Conservation (phyloP, 2,329 filamentous ascomycete genomes). For the Fusarium fujikuroi region DNA sequence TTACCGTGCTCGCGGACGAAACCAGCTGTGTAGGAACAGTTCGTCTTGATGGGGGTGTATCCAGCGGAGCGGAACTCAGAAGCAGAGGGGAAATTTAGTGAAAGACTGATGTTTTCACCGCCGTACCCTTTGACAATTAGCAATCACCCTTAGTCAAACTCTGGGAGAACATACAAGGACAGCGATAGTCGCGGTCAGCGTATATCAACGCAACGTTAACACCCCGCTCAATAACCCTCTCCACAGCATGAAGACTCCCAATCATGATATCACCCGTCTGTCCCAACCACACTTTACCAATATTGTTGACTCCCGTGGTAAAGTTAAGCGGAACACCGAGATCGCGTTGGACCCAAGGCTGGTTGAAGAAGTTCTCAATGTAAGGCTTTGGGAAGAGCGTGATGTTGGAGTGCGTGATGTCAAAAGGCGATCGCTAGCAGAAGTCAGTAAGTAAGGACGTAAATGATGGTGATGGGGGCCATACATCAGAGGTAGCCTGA, state of each 20-base stretch:
- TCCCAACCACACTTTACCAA: conserved; percentile 63
- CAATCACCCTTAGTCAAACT: no score
- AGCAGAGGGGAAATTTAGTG: conserved; percentile 65
- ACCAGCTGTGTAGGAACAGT: conserved; percentile 73
- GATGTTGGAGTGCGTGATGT: conserved; percentile 63
- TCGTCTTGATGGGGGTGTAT: conserved; percentile 75
- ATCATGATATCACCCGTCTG: conserved; percentile 68
- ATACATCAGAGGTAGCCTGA: background rate
- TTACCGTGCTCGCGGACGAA: conserved; percentile 79
- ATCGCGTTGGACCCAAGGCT: conserved; percentile 63
- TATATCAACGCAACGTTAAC: conserved; percentile 77
- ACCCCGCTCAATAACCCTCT: conserved; percentile 66
- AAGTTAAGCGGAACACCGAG: conserved; percentile 71
- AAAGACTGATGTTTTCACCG: conserved; percentile 69
- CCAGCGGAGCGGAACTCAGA: conserved; percentile 69
- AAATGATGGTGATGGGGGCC: rapidly evolving
- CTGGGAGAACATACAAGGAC: conserved; percentile 61
- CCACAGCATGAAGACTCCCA: conserved; percentile 54
- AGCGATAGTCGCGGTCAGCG: conserved; percentile 68
- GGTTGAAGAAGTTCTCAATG: conserved; percentile 72
- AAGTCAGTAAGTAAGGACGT: background rate
- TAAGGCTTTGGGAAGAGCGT: conserved; percentile 70
- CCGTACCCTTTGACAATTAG: conserved; percentile 53
- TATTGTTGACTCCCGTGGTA: conserved; percentile 53
- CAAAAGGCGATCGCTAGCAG: conserved; percentile 65